Percentiles rank a stretch among this genome's conserved stretches.
These are phyloP conservation scores for Trichoderma arundinaceum DNA, from an alignment of 2,329 filamentous ascomycete species.

Conservation along the genomic window DNA sequence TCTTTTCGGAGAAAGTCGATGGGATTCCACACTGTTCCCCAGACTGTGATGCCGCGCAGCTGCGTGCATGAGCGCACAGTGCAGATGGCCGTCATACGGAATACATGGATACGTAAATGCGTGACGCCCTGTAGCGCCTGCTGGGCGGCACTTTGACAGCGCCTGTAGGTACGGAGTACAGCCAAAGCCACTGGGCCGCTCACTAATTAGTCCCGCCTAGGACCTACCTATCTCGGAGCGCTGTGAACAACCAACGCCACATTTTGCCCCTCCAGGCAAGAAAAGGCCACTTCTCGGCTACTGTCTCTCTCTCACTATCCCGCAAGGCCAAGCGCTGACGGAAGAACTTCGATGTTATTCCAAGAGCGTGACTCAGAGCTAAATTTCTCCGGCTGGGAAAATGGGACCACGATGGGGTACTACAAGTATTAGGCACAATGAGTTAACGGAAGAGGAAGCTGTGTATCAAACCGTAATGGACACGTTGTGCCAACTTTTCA, in stretches of 20 bases:
- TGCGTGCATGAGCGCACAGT: background rate
- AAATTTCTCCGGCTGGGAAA: background rate
- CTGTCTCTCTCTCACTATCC: conserved; percentile 3
- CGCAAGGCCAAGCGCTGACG: conserved; percentile 12
- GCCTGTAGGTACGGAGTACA: background rate
- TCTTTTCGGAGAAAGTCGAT: background rate
- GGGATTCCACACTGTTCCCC: conserved; percentile 34
- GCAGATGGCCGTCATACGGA: background rate
- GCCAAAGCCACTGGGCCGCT: no score
- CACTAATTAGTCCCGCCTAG: background rate
- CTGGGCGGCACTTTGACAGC: conserved; percentile 14
- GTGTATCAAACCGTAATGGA: background rate
- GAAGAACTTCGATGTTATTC: conserved; percentile 19
- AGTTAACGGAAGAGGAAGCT: conserved; percentile 9
- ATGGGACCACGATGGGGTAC: conserved; percentile 1
- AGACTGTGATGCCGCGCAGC: background rate
- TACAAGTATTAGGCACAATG: conserved; percentile 2
- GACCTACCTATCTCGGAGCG: conserved; percentile 22
- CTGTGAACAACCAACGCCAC: conserved; percentile 13
- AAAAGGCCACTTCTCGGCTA: conserved; percentile 31
- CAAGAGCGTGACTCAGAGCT: conserved; percentile 29
- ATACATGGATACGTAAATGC: no score
- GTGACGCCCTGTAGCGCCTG: background rate
- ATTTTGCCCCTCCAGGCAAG: conserved; percentile 27
- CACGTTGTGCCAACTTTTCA: conserved; percentile 4